A percentile compares a stretch with the other conserved stretches of the same genome.
These are phyloP conservation scores for Pseudocercospora musae DNA, from an alignment of 2,329 filamentous ascomycete genomes.

Conservation along the genomic window DNA sequence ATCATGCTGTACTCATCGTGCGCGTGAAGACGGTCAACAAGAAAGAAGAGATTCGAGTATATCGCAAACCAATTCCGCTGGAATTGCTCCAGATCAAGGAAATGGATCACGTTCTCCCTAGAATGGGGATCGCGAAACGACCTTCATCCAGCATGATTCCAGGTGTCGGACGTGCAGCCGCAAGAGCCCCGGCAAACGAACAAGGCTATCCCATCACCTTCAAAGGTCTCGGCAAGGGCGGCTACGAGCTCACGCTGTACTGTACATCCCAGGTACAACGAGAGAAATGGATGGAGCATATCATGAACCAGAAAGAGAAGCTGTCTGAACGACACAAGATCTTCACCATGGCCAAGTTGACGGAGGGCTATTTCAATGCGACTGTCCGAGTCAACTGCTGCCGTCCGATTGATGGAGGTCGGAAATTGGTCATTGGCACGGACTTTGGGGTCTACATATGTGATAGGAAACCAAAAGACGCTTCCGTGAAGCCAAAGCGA, in stretches of 20 bases:
- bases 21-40: conserved; percentile 90
- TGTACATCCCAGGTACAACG: conserved; percentile 80
- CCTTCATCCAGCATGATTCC: conserved; percentile 81
- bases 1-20: conserved; percentile 90
- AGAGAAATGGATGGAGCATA: conserved; percentile 96
- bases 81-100: conserved; percentile 91
- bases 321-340: conserved; percentile 73
- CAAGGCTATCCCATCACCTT: conserved; percentile 95
- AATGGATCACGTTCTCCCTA: conserved; percentile 93
- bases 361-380: conserved; percentile 86
- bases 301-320: conserved; percentile 84
- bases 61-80: conserved; percentile 89
- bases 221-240: conserved; percentile 89
- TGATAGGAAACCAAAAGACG: conserved; percentile 83
- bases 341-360: conserved; percentile 65
- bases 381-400: conserved; percentile 91
- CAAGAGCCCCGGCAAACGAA: conserved; percentile 51
- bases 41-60: conserved; percentile 89
- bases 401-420: conserved; percentile 88
- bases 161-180: conserved; percentile 51
- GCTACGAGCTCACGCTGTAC: conserved; percentile 87
- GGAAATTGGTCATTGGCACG: conserved; percentile 91
- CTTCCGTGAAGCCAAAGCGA: conserved; percentile 67
- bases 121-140: conserved; percentile 74
- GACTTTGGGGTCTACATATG: conserved; percentile 91